Evolutionary conservation across 139 green algal species (phyloP).

Genomic region (Picochlorum sp.): DNA sequence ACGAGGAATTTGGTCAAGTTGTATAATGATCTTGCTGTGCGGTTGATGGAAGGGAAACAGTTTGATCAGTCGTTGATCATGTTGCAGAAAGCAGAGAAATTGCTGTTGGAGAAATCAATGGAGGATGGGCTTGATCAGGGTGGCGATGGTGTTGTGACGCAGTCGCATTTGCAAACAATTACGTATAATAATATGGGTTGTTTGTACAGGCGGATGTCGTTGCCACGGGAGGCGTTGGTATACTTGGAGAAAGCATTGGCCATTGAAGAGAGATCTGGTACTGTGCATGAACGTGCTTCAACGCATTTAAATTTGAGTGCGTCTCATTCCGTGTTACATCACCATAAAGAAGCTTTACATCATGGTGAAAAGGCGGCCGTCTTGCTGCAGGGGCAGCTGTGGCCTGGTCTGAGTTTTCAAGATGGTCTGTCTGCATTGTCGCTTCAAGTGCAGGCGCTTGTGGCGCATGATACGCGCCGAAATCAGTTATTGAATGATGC

Average conservation of each 20-base stretch:
- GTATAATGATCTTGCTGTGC: slow-evolving; percentile 31
- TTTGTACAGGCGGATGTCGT: slow-evolving; percentile 19
- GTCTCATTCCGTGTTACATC: slow-evolving; percentile 17
- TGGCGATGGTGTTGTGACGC: neutral
- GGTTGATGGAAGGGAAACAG: slow-evolving; percentile 22
- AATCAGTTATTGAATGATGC: slow-evolving; percentile 8
- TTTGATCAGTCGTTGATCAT: slow-evolving; percentile 16
- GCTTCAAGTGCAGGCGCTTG: neutral
- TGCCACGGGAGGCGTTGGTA: slow-evolving; percentile 20
- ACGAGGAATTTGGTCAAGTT: slow-evolving; percentile 28
- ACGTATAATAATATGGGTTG: slow-evolving; percentile 39
- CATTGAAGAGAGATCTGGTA: slow-evolving; percentile 13
- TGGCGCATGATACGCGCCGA: neutral
- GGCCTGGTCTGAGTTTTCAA: slow-evolving; percentile 9
- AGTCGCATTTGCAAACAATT: slow-evolving; percentile 11
- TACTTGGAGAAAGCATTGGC: slow-evolving; percentile 25
- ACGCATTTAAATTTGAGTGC: slow-evolving; percentile 35
- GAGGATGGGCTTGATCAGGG: neutral
- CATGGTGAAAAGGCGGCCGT: slow-evolving; percentile 28
- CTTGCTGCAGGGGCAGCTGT: slow-evolving; percentile 24
- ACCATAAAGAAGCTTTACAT: slow-evolving; percentile 20
- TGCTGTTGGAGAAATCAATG: neutral
- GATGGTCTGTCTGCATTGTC: slow-evolving; percentile 3
- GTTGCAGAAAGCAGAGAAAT: slow-evolving; percentile 27
- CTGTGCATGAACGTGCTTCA: slow-evolving; percentile 15